These are phyloP conservation scores for Naganishia albida DNA, from an alignment of 1,284 basidiomycete species.

Conservation along the genomic window DNA sequence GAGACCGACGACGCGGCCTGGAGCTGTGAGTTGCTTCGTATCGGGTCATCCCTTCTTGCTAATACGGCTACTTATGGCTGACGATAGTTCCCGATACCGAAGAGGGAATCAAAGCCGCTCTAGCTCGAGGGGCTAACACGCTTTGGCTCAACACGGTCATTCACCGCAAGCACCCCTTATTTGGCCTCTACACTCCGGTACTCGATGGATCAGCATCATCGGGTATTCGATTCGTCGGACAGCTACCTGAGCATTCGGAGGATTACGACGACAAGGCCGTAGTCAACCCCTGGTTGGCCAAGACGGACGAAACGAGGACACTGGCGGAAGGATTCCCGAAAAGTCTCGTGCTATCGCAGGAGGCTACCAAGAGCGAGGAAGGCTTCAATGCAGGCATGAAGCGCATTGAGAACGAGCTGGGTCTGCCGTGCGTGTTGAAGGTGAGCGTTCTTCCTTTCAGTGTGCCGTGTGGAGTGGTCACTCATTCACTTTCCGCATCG, in stretches of 20 bases:
- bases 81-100: constrained; percentile 42
- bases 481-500: neutral
- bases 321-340: constrained; percentile 19
- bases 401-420: constrained; percentile 8
- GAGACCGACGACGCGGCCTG: constrained; percentile 17
- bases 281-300: constrained; percentile 41
- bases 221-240: constrained; percentile 39
- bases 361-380: neutral
- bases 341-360: constrained; percentile 18
- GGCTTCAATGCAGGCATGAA: constrained; percentile 19
- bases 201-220: neutral
- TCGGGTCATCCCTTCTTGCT: neutral
- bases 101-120: constrained; percentile 37
- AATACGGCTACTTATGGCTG: neutral
- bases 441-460: neutral
- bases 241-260: constrained; percentile 38
- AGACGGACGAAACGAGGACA: constrained; percentile 18
- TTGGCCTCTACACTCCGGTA: constrained; percentile 34
- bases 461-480: neutral
- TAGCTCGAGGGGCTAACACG: constrained; percentile 39
- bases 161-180: constrained; percentile 41
- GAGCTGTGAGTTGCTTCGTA: constrained; percentile 10
- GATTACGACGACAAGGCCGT: constrained; percentile 44
- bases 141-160: constrained; percentile 44
- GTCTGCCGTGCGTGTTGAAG: constrained; percentile 18